These are phyloP conservation scores for Bodo saltans DNA, from an alignment of 78 protist species.

Conservation along the genomic window DNA sequence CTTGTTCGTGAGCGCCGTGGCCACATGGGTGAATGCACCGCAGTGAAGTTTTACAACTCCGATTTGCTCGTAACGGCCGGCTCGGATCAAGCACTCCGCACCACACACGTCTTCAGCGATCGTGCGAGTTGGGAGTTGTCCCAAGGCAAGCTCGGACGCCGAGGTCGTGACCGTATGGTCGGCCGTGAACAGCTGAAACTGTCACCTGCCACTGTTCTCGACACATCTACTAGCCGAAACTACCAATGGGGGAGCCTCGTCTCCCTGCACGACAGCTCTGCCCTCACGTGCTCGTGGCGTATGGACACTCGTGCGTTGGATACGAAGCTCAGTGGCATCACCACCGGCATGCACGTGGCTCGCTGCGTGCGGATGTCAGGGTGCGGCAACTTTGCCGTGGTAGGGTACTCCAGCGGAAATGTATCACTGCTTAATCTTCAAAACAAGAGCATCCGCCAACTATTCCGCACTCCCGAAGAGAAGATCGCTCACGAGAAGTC, in stretches of 20 bases:
- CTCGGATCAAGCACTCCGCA: not conserved
- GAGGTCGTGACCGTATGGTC: not conserved
- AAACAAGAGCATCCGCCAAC: not conserved
- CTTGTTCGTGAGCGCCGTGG: slow-evolving; percentile 26
- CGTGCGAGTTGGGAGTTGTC: not conserved
- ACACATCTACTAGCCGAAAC: not conserved
- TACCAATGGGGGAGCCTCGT: not conserved
- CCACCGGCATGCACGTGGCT: not conserved
- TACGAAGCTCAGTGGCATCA: not conserved
- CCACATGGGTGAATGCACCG: not conserved
- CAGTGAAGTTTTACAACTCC: not conserved
- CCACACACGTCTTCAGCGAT: slow-evolving; percentile 22
- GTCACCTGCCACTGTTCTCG: not conserved
- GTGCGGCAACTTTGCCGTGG: slow-evolving; percentile 14
- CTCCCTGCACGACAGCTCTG: not conserved
- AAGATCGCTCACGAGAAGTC: not conserved
- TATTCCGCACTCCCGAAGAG: not conserved
- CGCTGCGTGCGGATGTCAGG: not conserved
- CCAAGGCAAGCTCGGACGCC: not conserved
- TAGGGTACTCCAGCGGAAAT: not conserved
- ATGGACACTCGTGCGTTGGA: not conserved
- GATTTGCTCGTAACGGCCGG: not conserved
- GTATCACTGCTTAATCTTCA: not conserved
- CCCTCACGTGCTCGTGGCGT: not conserved
- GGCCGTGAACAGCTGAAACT: not conserved